Evolutionary conservation across 331 rosid genomes (phyloP), one percentile per base, ranked within the genome.

Genomic region (Malus hybrid): DNA sequence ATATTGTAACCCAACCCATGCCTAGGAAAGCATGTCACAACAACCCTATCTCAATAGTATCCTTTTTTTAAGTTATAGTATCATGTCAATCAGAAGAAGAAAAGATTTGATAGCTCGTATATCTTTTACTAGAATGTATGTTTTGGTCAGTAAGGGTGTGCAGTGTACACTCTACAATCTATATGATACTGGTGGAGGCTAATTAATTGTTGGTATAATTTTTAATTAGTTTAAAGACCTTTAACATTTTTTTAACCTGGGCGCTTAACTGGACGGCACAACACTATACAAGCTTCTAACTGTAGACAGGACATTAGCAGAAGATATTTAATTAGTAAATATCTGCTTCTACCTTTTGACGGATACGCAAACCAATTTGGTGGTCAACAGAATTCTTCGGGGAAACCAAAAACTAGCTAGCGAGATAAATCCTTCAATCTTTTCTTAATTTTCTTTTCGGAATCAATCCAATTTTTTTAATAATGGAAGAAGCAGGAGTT

Each of bases 351-450:
- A 71, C 57, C 68, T 79, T 90, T 93, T 90, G 96, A 88, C 91
- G 79, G 94, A 86, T 89, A 82, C 84, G 89, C 71, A 89, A 83
- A 82, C 80, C 96, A 70, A 91, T 86, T 82, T 86, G 86, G 84
- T 82, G 97, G 98, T 91, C 98, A 93, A 93, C 96, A 87, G 82
- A 89, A 83, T 91, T 91, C 82, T 80, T 83, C 85, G 87, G 96
- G 97, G 84, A 77, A 86, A 80, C 80, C 88, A 36, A 62, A 82
- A 84, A 85, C 19, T 22, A 32, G 19, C 36, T 64, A 64, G 20
- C 77, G 46, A 39, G 44, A 39, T 55, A 80, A 89, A 87, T 84
- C 90, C 87, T 83, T 75, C 74, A 79, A 74, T 74, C 82, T 58
- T 79, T 83, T 74, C 86, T 72, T 68, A 80, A 56, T 81, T 81